These are phyloP conservation scores for Angophora floribunda DNA, from an alignment of 345 rosid genomes.

Conservation along the genomic window DNA sequence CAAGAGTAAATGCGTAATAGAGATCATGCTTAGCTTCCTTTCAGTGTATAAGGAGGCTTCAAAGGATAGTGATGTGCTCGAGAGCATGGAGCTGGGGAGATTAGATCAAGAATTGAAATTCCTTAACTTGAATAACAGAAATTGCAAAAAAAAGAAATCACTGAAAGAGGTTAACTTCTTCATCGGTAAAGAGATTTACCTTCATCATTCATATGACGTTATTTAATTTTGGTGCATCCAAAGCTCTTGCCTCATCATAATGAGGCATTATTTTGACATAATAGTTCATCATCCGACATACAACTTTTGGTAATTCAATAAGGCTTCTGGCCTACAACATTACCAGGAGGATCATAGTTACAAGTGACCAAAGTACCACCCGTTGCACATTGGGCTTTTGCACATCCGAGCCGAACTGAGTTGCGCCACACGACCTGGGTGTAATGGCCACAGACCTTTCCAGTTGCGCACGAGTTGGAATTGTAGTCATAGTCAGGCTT, in stretches of 20 bases:
- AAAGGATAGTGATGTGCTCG: not conserved
- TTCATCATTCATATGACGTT: no score
- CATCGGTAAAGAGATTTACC: no score
- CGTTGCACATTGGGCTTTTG: not conserved
- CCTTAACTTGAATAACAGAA: not conserved
- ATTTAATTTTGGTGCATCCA: no score
- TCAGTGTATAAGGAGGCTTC: not conserved
- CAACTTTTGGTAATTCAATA: not conserved
- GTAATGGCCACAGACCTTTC: no score
- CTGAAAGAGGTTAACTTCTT: no score
- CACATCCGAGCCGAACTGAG: not conserved
- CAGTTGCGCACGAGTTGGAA: no score
- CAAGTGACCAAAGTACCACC: slow-evolving; percentile 5
- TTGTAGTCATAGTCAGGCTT: no score
- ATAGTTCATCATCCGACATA: not conserved
- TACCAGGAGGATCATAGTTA: slow-evolving; percentile 15
- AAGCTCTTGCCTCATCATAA: not conserved
- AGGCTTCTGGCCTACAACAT: not conserved
- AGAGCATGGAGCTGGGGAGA: not conserved
- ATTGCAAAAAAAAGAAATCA: no score
- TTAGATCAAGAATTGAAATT: not conserved
- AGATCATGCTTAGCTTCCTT: not conserved
- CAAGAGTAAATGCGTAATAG: not conserved
- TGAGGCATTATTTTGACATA: not conserved
- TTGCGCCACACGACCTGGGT: not conserved